Percentiles rank a stretch among this genome's conserved stretches.
phyloP scores from a whole-genome alignment of 495 filamentous ascomycete genomes.

The Podospora anserina region DNA sequence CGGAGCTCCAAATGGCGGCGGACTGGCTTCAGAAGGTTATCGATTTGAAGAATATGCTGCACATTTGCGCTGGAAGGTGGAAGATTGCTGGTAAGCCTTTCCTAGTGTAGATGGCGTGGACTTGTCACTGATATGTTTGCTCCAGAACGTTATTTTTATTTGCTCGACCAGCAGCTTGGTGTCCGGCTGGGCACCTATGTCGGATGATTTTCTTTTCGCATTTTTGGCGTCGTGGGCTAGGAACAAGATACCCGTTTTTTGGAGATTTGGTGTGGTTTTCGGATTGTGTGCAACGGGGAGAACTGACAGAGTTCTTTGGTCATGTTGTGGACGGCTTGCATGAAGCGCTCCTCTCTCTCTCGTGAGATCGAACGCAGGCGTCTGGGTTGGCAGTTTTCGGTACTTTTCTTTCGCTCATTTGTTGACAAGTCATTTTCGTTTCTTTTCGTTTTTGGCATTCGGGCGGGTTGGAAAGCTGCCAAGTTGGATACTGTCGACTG shows the following conservation, averaged over 20 bases:
- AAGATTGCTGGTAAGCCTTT: constrained; percentile 29
- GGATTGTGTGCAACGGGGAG: background rate
- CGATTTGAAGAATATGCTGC: constrained; percentile 16
- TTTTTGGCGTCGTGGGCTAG: background rate
- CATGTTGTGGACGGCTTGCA: background rate
- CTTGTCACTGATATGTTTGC: background rate
- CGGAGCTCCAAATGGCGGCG: constrained; percentile 15
- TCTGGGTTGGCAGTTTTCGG: background rate
- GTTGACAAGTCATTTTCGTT: background rate
- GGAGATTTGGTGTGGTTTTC: background rate
- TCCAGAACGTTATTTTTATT: constrained; percentile 15
- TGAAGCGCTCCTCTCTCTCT: background rate
- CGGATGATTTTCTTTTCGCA: constrained; percentile 8
- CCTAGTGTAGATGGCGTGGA: background rate
- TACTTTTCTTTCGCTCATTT: constrained; percentile 3
- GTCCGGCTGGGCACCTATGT: constrained; percentile 3
- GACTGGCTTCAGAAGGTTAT: constrained; percentile 27
- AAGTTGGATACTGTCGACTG: background rate
- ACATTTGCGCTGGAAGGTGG: constrained; percentile 24
- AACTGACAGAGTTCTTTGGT: background rate
- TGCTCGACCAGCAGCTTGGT: constrained; percentile 9
- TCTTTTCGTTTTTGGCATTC: background rate
- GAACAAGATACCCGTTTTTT: constrained; percentile 5
- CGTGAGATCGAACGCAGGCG: background rate
- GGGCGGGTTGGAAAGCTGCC: background rate